Evolutionary conservation across 257 asterid species (phyloP).

Genomic region (Nicotiana tabacum): DNA sequence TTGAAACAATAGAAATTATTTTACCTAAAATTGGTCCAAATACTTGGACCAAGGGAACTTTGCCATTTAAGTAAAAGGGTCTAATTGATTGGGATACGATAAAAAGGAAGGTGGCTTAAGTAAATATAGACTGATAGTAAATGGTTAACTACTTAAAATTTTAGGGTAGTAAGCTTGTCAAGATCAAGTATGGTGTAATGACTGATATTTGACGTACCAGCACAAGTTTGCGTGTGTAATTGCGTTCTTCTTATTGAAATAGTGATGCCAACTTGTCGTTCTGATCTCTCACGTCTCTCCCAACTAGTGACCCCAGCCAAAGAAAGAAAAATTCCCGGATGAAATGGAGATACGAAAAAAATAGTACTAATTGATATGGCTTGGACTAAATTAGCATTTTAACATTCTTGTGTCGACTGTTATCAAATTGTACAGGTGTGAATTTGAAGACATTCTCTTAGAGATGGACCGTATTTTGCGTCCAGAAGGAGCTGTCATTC

Average conservation of each 20-base stretch:
- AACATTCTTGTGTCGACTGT: neutral
- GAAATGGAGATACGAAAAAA: neutral
- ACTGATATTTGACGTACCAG: neutral
- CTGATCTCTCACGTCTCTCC: neutral
- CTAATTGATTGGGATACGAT: neutral
- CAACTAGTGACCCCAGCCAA: neutral
- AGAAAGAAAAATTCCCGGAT: neutral
- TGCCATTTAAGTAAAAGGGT: neutral
- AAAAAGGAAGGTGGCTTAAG: neutral
- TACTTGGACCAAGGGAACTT: neutral
- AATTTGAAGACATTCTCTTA: conserved; percentile 75
- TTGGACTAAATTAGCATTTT: neutral
- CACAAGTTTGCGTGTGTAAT: neutral
- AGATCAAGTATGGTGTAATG: neutral
- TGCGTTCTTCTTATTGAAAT: neutral
- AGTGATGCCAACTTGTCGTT: neutral
- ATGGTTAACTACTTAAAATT: neutral
- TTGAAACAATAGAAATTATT: neutral
- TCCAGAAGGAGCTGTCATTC: conserved; percentile 93
- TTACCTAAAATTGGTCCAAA: neutral
- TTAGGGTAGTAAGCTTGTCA: neutral
- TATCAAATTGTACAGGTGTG: conserved; percentile 43
- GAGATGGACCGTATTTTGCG: conserved; percentile 94
- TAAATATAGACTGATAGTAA: neutral
- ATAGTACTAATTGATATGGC: neutral